A percentile compares a stretch with the other conserved stretches of the same genome.
Conservation (phyloP, 2,329 filamentous ascomycete species). For the Claviceps pusilla region DNA sequence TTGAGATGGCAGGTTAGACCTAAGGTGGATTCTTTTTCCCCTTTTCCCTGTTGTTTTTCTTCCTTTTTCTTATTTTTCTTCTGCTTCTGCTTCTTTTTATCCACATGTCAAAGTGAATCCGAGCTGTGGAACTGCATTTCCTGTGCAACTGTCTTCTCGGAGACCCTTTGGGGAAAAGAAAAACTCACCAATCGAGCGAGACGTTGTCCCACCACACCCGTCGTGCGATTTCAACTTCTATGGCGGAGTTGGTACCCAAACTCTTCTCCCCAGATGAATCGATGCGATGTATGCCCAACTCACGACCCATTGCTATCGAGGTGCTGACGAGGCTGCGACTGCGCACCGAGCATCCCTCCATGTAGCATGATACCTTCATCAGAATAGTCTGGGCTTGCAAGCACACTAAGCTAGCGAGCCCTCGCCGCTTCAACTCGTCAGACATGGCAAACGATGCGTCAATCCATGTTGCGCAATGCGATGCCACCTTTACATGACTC, state of each 20-base stretch:
- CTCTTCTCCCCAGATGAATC: constrained; percentile 1
- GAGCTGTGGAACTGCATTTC: no score
- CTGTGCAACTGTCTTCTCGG: not conserved
- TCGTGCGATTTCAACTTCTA: constrained; percentile 3
- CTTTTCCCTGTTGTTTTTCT: not conserved
- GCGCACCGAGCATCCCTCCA: constrained; percentile 3
- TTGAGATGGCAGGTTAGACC: not conserved
- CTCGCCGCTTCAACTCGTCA: constrained; percentile 1
- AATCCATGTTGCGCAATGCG: constrained; percentile 3
- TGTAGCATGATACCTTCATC: constrained; percentile 2
- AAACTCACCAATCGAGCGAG: constrained; percentile 2
- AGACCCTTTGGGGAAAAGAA: not conserved
- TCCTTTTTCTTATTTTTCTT: no score
- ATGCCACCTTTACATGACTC: constrained; percentile 1
- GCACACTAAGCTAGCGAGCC: constrained; percentile 1
- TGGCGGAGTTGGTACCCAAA: not conserved
- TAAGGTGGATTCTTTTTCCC: not conserved
- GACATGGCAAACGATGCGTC: constrained; percentile 1
- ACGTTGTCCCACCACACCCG: constrained; percentile 4
- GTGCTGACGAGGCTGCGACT: constrained; percentile 2
- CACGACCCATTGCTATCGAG: constrained; percentile 4
- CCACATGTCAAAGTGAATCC: not conserved
- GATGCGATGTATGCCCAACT: constrained; percentile 3
- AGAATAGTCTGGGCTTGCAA: constrained; percentile 2
- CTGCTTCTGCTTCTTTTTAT: not conserved